A percentile compares a stretch with the other conserved stretches of the same genome.
Conservation (phyloP, 257 asterid genomes). For the Solanum virginianum region DNA sequence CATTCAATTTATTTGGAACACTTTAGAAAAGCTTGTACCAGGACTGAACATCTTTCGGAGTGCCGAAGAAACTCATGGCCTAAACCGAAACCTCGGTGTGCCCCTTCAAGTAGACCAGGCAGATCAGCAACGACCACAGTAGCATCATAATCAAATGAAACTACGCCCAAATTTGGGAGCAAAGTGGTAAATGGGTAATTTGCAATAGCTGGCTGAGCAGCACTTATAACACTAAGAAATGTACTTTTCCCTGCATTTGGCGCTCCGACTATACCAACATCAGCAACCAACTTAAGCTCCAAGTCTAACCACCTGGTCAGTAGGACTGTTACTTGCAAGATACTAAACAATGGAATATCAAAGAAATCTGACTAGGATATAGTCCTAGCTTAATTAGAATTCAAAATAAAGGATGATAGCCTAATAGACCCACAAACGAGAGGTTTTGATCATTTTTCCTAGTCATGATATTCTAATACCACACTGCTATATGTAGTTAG, state of each 20-base stretch:
- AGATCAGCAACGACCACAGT: constrained; percentile 88
- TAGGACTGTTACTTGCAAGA: constrained; percentile 5
- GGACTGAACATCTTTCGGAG: constrained; percentile 89
- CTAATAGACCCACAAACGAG: neutral
- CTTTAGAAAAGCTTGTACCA: constrained; percentile 34
- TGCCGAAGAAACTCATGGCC: constrained; percentile 96
- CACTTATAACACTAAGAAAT: constrained; percentile 78
- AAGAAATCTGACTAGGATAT: neutral
- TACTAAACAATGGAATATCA: neutral
- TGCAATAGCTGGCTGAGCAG: constrained; percentile 89
- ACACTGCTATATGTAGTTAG: neutral
- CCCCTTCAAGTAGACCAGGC: constrained; percentile 96
- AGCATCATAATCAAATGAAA: constrained; percentile 78
- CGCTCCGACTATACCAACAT: constrained; percentile 92
- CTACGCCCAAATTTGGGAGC: constrained; percentile 98
- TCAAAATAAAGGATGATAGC: neutral
- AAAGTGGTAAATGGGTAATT: constrained; percentile 94
- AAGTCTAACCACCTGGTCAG: constrained; percentile 82
- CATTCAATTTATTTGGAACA: neutral
- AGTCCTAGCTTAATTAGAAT: neutral
- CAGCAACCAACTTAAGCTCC: constrained; percentile 95
- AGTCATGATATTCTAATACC: neutral
- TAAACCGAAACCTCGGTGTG: constrained; percentile 92
- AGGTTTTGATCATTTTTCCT: neutral
- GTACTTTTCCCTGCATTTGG: constrained; percentile 99